Percentiles rank a stretch among this genome's conserved stretches.
These are phyloP conservation scores for Penicillium brasilianum DNA, from an alignment of 2,329 filamentous ascomycete species.

Conservation along the genomic window DNA sequence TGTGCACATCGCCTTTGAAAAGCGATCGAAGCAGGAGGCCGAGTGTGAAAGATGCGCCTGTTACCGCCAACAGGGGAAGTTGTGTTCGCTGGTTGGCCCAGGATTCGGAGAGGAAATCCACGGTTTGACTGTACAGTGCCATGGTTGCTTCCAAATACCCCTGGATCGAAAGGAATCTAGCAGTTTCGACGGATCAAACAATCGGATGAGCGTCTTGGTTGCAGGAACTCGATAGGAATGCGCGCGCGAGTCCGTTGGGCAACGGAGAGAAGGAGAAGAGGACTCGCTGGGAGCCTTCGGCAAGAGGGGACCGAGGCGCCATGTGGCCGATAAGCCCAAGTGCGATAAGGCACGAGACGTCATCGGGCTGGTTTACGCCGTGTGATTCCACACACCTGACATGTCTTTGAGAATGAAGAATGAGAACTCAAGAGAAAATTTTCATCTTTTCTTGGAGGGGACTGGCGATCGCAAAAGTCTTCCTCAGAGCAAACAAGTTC, in stretches of 20 bases:
- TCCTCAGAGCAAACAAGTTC: neutral
- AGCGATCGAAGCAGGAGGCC: slow-evolving; percentile 40
- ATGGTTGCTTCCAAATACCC: slow-evolving; percentile 28
- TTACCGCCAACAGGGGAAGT: slow-evolving; percentile 41
- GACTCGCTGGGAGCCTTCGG: neutral
- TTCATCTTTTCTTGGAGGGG: neutral
- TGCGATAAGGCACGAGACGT: slow-evolving; percentile 6
- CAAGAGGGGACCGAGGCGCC: slow-evolving; percentile 12
- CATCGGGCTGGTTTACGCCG: neutral
- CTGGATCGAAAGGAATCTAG: neutral
- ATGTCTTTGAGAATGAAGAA: neutral
- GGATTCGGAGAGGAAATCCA: slow-evolving; percentile 42
- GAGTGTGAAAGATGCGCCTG: slow-evolving; percentile 43
- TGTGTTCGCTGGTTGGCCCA: slow-evolving; percentile 37
- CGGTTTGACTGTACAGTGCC: slow-evolving; percentile 42
- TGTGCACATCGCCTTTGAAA: slow-evolving; percentile 23
- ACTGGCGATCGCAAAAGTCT: neutral
- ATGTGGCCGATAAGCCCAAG: slow-evolving; percentile 17
- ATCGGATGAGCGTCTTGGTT: neutral
- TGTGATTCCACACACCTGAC: neutral
- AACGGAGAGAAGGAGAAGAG: neutral
- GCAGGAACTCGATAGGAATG: neutral
- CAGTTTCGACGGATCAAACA: neutral
- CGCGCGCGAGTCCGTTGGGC: neutral
- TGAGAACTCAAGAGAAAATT: neutral